Evolutionary conservation across 768 basidiomycete genomes (phyloP), one percentile per base, ranked within the genome.

Genomic region (Lyophyllum shimeji): DNA sequence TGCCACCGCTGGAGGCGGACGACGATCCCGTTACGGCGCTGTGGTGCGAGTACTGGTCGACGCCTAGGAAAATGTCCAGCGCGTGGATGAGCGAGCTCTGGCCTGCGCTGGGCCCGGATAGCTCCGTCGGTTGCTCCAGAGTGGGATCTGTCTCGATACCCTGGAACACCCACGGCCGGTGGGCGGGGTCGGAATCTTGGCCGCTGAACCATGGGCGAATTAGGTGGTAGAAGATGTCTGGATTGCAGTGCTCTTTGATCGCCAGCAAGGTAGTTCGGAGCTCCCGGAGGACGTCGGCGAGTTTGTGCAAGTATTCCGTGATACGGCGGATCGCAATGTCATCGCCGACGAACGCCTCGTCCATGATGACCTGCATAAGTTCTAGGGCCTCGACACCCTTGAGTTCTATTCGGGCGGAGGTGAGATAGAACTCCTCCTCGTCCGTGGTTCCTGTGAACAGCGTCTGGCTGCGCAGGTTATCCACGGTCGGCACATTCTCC

Each of bases 381-480:
- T 87, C 81, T 20, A 98, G 83, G 0, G 89, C 90, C 52, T 87
- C 82, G 1, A 93, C 93, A 9, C 95, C 95, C 25, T 86, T 84
- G 21, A 97, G 78, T 71, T 98, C 96, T 66, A 95, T 93, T 9
- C 90, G 83, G 2, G 94, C 85, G 0, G 94, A 95, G 37, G 87
- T 83, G 47, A 97, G 82, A 73, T 94, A 98, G 69, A 98, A 99
- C 56, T 93, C 91, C 57, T 87, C 82, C 67, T 99, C 96, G 65
- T 95, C 93, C 23, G 71, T 69, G 2, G 87, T 87, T 23, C 82
- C 80, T 1, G 96, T 95, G 74, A 98, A 98, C 45, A 83, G 75
- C 1, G 85, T 86, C 58, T 79, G 78, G 55, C 81, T 82, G 44
- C 83, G 83, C 40, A 95, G 77, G 67, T 93, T 86, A 57, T 83